These are phyloP conservation scores for Poteriospumella lacustris DNA, from an alignment of 108 stramenopile genomes.

Conservation along the genomic window DNA sequence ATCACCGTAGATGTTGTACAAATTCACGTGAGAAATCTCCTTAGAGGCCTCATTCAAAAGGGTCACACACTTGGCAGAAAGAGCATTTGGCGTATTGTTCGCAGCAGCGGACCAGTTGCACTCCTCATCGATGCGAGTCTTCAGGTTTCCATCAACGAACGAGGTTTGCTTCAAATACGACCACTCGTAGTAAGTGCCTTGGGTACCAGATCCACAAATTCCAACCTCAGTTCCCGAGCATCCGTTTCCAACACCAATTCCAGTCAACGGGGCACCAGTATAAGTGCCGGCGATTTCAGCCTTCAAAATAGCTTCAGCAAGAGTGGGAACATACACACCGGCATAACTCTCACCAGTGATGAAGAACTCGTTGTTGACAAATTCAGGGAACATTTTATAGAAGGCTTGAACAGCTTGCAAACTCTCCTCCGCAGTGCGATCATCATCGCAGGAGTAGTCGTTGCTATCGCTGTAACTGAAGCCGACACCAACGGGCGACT, in stretches of 20 bases:
- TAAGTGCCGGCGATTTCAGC: slow-evolving; percentile 1
- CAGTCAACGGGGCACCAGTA: slow-evolving; percentile 21
- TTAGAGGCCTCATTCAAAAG: slow-evolving; percentile 25
- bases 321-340: slow-evolving; percentile 75
- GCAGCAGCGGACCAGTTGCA: slow-evolving; percentile 22
- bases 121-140: not conserved
- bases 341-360: slow-evolving; percentile 79
- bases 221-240: slow-evolving; percentile 53
- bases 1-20: slow-evolving; percentile 40
- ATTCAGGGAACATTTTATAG: slow-evolving; percentile 69
- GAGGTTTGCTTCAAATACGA: slow-evolving; percentile 28
- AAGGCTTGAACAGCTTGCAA: slow-evolving; percentile 56
- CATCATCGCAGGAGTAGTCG: slow-evolving; percentile 65
- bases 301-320: slow-evolving; percentile 58
- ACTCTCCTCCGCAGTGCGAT: slow-evolving; percentile 62
- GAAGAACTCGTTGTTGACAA: slow-evolving; percentile 60
- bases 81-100: slow-evolving; percentile 1
- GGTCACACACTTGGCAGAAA: slow-evolving; percentile 16
- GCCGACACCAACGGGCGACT: slow-evolving; percentile 78
- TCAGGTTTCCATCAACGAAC: slow-evolving; percentile 20
- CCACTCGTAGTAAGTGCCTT: slow-evolving; percentile 25
- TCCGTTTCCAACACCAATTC: slow-evolving; percentile 48
- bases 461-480: slow-evolving; percentile 60
- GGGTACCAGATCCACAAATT: slow-evolving; percentile 32
- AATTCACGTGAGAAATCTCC: slow-evolving; percentile 40